Base-by-base conservation (phyloP, 208 protist genomes). In the Borovskyia barvae region DNA sequence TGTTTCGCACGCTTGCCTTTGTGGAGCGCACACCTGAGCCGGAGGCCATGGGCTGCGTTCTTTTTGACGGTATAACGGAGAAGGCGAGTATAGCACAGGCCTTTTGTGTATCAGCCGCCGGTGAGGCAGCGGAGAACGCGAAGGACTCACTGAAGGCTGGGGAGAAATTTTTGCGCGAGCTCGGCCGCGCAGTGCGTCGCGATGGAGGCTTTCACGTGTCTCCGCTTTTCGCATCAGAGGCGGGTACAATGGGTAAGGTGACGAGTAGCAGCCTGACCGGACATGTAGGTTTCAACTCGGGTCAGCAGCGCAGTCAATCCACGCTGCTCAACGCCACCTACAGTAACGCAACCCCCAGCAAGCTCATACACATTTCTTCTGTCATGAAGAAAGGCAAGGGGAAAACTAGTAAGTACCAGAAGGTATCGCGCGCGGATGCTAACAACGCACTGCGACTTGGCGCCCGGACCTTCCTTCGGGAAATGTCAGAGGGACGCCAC, bases 121-220 rank as follows among this genome's bases (percentile, higher is more conserved):
- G 50, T 19, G 63, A 30, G 37, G 33, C 26, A 6, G 57, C 60
- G 15, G 50, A 29, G 20, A 43, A 30, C n/a, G 64, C 65, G 39
- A 77, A 66, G 33, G 61, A 60, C 29, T 53, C 74, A 54, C 48
- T 87, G 12, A 79, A 77, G 46, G 72, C 62, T 12, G 80, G 82
- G 0, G 67, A 77, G 40, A 75, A 76, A 24, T 94, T 94, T 66
- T 68, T 95, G 45, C 76, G 77, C 28, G 52, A 74, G 28, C 62
- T 95, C 39, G 88, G 88, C 45, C 71, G 72, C 11, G 87, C 85
- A n/a, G 81, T 95, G 39, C 84, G 85, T 48, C 84, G 74, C 40
- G 82, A 91, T 32, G 85, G 87, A 24, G 88, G 88, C 33, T 92
- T 95, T 55, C 80, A 89, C 64, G 78, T 91, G 30, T 92, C 85